phyloP scores from a whole-genome alignment of 768 basidiomycete species.

The Collybiopsis confluens region DNA sequence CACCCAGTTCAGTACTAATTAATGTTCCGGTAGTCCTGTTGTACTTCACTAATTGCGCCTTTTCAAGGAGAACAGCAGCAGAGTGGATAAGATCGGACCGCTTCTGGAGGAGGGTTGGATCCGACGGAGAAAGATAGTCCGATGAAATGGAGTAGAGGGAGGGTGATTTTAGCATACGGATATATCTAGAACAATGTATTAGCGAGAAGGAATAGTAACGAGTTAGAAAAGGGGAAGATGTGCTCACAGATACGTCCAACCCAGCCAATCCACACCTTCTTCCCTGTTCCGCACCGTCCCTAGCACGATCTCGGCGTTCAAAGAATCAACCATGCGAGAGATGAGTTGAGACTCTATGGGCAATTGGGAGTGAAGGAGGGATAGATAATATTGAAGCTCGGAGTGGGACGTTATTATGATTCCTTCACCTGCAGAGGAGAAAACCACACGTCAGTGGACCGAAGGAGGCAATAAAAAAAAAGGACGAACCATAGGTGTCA shows the following conservation, averaged over 20 bases:
- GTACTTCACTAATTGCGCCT: constrained; percentile 92
- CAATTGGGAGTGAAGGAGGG: constrained; percentile 92
- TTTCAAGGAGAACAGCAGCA: constrained; percentile 90
- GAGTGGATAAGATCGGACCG: constrained; percentile 92
- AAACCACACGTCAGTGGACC: too few relatives aligned
- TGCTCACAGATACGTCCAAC: constrained; percentile 87
- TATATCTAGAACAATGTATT: constrained; percentile 53
- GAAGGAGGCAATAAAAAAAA: too few relatives aligned
- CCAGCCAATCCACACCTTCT: constrained; percentile 96
- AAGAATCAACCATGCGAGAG: constrained; percentile 69
- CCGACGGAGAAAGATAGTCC: constrained; percentile 83
- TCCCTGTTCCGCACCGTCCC: constrained; percentile 94
- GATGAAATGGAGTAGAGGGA: constrained; percentile 82
- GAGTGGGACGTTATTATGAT: constrained; percentile 98
- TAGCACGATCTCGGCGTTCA: constrained; percentile 96
- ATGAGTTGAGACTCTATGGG: constrained; percentile 98
- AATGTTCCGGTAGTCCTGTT: constrained; percentile 85
- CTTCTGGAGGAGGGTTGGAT: constrained; percentile 81
- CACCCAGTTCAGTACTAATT: constrained; percentile 87
- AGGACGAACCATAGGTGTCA: constrained; percentile 60
- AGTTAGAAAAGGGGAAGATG: background rate
- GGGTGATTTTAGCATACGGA: constrained; percentile 90
- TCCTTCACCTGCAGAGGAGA: constrained; percentile 63
- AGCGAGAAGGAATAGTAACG: constrained; percentile 10
- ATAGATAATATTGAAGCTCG: constrained; percentile 95